phyloP scores from a whole-genome alignment of 176 grass and related monocot species.

The Luzula sylvatica region DNA sequence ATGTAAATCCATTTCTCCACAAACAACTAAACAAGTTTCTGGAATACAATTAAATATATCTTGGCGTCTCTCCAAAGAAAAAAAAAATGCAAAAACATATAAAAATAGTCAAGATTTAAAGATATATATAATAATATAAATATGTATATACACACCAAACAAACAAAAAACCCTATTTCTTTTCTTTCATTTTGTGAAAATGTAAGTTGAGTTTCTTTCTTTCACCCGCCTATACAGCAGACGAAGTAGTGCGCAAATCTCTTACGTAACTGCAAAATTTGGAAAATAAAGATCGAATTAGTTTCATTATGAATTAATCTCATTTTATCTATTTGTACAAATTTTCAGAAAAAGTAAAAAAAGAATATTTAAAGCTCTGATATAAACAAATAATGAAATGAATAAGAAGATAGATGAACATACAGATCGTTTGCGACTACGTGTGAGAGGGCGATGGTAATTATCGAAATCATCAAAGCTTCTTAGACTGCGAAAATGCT shows the following conservation, averaged over 20 bases:
- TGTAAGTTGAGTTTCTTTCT: background rate
- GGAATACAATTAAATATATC: too few species aligned
- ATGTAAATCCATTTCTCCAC: too few species aligned
- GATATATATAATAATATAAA: background rate
- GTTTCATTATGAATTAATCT: too few species aligned
- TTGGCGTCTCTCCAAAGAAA: background rate
- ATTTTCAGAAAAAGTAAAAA: too few species aligned
- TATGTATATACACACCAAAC: background rate
- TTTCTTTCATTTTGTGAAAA: background rate
- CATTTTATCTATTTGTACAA: too few species aligned
- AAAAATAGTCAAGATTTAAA: background rate
- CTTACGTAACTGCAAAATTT: conserved; percentile 13
- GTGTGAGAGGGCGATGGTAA: background rate
- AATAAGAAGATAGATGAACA: conserved; percentile 51
- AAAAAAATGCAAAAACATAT: background rate
- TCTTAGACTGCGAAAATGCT: background rate
- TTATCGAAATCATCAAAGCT: background rate
- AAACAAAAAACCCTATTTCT: background rate
- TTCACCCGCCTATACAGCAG: conserved; percentile 29
- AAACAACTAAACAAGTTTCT: too few species aligned
- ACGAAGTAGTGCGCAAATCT: conserved; percentile 27
- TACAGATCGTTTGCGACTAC: conserved; percentile 6
- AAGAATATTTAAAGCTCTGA: background rate
- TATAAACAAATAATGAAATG: conserved; percentile 16
- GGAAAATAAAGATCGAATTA: background rate